Conservation (phyloP, 2,329 filamentous ascomycete species). For the Stachybotrys elegans region DNA sequence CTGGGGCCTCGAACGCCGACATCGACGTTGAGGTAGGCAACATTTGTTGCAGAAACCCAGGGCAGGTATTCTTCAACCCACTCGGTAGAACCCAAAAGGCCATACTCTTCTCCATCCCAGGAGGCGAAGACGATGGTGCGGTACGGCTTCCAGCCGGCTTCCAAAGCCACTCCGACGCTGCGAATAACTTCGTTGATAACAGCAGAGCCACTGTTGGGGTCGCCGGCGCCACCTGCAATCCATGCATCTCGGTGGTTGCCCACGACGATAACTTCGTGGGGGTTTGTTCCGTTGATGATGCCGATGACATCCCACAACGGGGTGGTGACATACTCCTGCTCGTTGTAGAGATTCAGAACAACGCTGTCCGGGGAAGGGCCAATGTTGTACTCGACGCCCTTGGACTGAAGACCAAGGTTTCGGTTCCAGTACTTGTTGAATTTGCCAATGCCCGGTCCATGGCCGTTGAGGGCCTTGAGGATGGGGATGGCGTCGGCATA, state of each 20-base stretch:
- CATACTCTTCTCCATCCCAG: conserved; percentile 83
- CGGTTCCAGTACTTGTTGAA: conserved; percentile 68
- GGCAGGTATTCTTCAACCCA: conserved; percentile 89
- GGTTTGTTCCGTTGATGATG: conserved; percentile 79
- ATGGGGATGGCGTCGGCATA: conserved; percentile 83
- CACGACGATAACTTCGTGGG: conserved; percentile 80
- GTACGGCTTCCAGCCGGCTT: conserved; percentile 55
- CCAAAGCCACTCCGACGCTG: conserved; percentile 65
- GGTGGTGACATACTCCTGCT: conserved; percentile 77
- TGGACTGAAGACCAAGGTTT: conserved; percentile 68
- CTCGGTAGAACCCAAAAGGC: conserved; percentile 79
- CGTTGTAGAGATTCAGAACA: conserved; percentile 68
- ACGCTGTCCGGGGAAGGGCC: conserved; percentile 72
- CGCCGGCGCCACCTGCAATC: conserved; percentile 78
- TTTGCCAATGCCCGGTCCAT: conserved; percentile 72
- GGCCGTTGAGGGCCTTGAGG: conserved; percentile 83
- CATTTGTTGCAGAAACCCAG: conserved; percentile 67
- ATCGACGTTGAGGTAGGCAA: conserved; percentile 86
- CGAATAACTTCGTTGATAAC: conserved; percentile 74
- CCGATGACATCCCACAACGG: conserved; percentile 91
- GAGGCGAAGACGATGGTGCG: conserved; percentile 87
- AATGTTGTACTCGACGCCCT: conserved; percentile 79
- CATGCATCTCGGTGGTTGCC: conserved; percentile 93
- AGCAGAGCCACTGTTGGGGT: conserved; percentile 79
- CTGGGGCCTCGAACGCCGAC: conserved; percentile 61